Base-by-base conservation (phyloP, 306 rosid species). In the Bauhinia variegata region DNA sequence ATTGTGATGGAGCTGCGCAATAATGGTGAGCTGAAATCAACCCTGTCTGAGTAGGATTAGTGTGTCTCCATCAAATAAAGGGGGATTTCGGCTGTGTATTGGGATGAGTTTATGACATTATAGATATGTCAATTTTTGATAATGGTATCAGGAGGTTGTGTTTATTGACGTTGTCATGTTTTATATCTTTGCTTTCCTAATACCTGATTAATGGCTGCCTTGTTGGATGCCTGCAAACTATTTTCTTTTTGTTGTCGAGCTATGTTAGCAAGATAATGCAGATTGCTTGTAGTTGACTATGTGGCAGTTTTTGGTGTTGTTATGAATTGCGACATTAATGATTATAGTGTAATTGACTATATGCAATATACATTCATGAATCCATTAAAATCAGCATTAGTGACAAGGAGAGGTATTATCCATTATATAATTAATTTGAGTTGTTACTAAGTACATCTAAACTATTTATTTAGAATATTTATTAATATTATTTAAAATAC, bases 1-100 rank as follows among this genome's bases (percentile, higher is more conserved):
- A 89, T 93, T 19, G 67, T 93, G 19, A 18, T 85, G 85, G 97
- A 93, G 87, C 87, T 90, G 67, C 78, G 65, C 59, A 70, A 67
- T 60, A 88, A 67, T 56, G 95, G 97, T 17, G 99, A 90, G 72
- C 82, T 93, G 37, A 86, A 93, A 70, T 82, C 86, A 6, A 73
- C 91, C 16, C 80, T 93, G 32, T 77, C 97, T 5, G 96, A 83
- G 82, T 90, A 78, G 75, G 53, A 28, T 32, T 56, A 41, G 65
- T 50, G 10, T 16, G 17, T 18, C 38, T 66, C 54, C 70, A 30
- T 47, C 68, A 17, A 78, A 83, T 80, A 76, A 83, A 16, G 1
- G 60, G 4, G n/a, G 53, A 44, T 54, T 54, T 36, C 39, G 55
- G 61, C 43, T 49, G 68, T 68, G 67, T 54, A 15, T 58, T 68